Evolutionary conservation across 495 filamentous ascomycete genomes (phyloP).

Genomic region (Aspergillus asperescens): DNA sequence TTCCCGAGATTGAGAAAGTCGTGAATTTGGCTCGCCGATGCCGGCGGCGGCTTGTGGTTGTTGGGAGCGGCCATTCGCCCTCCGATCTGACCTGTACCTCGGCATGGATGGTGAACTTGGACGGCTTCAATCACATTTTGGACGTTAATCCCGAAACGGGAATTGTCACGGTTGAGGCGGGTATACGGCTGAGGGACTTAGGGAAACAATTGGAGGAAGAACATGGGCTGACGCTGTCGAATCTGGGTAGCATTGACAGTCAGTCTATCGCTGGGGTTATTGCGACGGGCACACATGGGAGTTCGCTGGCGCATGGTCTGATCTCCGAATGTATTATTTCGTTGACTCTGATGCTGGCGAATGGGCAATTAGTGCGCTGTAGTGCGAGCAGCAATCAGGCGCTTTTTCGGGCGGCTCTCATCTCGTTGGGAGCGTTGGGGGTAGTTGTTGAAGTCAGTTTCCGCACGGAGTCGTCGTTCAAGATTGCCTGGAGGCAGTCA

Average conservation of each 20-base stretch:
- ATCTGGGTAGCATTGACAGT: conserved; percentile 88
- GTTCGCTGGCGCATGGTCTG: conserved; percentile 75
- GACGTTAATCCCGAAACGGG: conserved; percentile 58
- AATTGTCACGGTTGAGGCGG: conserved; percentile 71
- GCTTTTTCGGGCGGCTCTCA: conserved; percentile 81
- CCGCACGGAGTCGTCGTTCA: conserved; percentile 68
- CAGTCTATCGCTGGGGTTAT: conserved; percentile 94
- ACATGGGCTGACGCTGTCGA: conserved; percentile 73
- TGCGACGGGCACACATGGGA: conserved; percentile 88
- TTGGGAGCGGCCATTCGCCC: conserved; percentile 86
- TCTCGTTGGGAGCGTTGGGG: conserved; percentile 84
- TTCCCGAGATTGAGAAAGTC: conserved; percentile 76
- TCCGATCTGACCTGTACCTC: conserved; percentile 91
- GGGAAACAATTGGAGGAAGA: conserved; percentile 62
- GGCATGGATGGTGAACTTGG: conserved; percentile 90
- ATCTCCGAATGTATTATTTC: conserved; percentile 68
- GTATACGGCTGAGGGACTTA: conserved; percentile 72
- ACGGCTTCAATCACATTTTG: conserved; percentile 69
- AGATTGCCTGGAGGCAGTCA: conserved; percentile 79
- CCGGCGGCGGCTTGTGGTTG: conserved; percentile 70
- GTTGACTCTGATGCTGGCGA: conserved; percentile 75
- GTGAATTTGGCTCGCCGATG: conserved; percentile 75
- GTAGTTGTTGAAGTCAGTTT: conserved; percentile 87
- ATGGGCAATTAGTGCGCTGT: conserved; percentile 71
- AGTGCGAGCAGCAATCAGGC: conserved; percentile 63